These are phyloP conservation scores for Arachnopeziza araneosa DNA, from an alignment of 2,329 filamentous ascomycete genomes.

Conservation along the genomic window DNA sequence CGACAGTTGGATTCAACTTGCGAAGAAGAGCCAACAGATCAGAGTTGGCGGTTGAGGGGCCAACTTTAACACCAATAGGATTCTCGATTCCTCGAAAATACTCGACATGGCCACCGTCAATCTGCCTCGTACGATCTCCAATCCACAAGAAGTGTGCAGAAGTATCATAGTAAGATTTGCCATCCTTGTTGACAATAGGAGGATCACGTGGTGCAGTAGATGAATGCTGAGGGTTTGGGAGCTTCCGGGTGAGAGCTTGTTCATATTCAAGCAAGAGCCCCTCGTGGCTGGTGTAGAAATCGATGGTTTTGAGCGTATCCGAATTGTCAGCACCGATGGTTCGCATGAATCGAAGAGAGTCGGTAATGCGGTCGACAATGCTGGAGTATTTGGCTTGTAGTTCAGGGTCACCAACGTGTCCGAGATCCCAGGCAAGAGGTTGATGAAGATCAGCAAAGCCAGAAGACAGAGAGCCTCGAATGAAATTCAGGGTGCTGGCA, in stretches of 20 bases:
- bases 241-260: constrained; percentile 71
- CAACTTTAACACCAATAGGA: constrained; percentile 94
- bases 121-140: constrained; percentile 56
- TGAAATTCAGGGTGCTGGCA: constrained; percentile 88
- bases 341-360: constrained; percentile 89
- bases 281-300: constrained; percentile 94
- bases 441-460: constrained; percentile 92
- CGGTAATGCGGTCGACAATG: constrained; percentile 81
- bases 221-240: constrained; percentile 53
- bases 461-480: constrained; percentile 74
- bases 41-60: constrained; percentile 70
- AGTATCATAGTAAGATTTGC: constrained; percentile 72
- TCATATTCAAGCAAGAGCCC: constrained; percentile 93
- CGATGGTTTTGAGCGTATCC: constrained; percentile 81
- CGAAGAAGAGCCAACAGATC: constrained; percentile 79
- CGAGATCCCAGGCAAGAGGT: constrained; percentile 90
- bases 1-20: constrained; percentile 74
- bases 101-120: constrained; percentile 90
- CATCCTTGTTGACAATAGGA: constrained; percentile 8
- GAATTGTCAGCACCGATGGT: constrained; percentile 87
- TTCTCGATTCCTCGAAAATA: constrained; percentile 97
- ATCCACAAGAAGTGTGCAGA: constrained; percentile 7
- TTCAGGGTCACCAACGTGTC: constrained; percentile 78
- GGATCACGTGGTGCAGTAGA: neutral
- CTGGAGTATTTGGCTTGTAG: constrained; percentile 81